A percentile compares a stretch with the other conserved stretches of the same genome.
phyloP scores from a whole-genome alignment of 306 rosid species.

The Lithocarpus polystachyus region DNA sequence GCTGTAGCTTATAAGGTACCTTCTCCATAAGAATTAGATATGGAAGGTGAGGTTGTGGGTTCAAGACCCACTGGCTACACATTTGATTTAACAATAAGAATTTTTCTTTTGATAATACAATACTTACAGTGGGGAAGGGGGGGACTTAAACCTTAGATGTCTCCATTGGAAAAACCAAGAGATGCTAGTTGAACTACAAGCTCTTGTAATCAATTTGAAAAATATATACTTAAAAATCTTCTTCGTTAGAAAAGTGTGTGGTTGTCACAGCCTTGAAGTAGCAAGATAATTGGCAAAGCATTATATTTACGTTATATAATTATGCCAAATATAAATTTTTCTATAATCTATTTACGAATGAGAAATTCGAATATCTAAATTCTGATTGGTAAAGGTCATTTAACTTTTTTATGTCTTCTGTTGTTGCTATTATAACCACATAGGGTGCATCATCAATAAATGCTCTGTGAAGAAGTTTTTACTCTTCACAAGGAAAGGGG shows the following conservation, averaged over 20 bases:
- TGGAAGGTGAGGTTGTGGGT: neutral
- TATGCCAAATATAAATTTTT: neutral
- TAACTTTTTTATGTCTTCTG: neutral
- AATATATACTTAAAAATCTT: neutral
- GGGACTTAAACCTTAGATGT: too few relatives aligned
- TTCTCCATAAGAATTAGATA: neutral
- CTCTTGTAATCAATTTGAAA: neutral
- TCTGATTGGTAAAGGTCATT: neutral
- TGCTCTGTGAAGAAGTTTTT: neutral
- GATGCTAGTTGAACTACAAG: too few relatives aligned
- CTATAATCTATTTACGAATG: too few relatives aligned
- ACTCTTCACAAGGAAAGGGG: neutral
- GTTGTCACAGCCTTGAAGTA: neutral
- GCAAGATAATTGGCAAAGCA: slow-evolving; percentile 5
- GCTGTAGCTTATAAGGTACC: neutral
- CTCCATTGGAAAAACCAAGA: too few relatives aligned
- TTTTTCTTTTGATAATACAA: too few relatives aligned
- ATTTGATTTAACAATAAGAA: neutral
- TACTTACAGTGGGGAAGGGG: too few relatives aligned
- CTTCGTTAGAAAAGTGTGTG: neutral
- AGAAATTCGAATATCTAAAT: neutral
- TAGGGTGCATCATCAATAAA: neutral
- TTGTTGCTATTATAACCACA: neutral
- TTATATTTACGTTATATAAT: neutral
- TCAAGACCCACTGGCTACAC: too few relatives aligned